Percentiles rank a stretch among this genome's conserved stretches.
These are phyloP conservation scores for Sphagnum tenellum DNA, from an alignment of 225 moss, liverwort and hornwort genomes.

Conservation along the genomic window DNA sequence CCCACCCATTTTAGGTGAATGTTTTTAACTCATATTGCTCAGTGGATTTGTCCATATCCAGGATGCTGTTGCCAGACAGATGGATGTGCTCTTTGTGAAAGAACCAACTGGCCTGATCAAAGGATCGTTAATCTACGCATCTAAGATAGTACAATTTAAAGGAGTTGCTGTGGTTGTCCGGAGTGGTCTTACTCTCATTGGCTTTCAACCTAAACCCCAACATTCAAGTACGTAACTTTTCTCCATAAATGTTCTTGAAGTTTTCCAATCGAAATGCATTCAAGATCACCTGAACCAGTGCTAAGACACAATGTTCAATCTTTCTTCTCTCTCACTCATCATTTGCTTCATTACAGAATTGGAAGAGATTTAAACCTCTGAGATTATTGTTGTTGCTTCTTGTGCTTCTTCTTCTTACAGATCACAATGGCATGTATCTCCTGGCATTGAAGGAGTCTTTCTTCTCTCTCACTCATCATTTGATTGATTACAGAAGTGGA, in stretches of 20 bases:
- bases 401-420: background rate
- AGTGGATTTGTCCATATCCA: constrained; percentile 1
- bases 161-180: background rate
- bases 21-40: background rate
- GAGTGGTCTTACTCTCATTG: background rate
- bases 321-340: too few relatives aligned
- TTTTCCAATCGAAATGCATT: background rate
- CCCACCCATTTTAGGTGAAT: too few relatives aligned
- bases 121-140: background rate
- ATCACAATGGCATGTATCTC: background rate
- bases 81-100: constrained; percentile 2
- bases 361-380: background rate
- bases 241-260: background rate
- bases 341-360: background rate
- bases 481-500: background rate
- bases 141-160: background rate
- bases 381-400: background rate
- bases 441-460: background rate
- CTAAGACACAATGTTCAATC: background rate
- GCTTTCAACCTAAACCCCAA: background rate
- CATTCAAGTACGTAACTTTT: too few relatives aligned
- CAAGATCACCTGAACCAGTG: background rate
- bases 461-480: too few relatives aligned
- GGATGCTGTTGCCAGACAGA: background rate
- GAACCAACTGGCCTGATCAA: background rate